A percentile compares a stretch with the other conserved stretches of the same genome.
Evolutionary conservation across 1,284 basidiomycete species (phyloP).

Genomic region (Papiliotrema nemorosa): DNA sequence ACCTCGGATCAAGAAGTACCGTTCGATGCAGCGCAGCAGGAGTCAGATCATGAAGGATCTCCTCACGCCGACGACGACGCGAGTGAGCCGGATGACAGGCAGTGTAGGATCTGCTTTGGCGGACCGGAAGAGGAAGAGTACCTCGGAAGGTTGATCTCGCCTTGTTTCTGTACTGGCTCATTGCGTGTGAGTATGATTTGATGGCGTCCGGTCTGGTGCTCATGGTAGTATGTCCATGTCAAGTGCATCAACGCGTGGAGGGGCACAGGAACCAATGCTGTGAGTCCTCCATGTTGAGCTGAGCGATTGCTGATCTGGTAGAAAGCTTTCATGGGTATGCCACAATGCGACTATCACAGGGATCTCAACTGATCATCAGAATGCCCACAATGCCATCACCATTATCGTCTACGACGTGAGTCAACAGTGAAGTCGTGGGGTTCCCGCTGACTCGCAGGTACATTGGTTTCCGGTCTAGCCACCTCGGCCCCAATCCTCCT

Average conservation of each 20-base stretch:
- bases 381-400: conserved; percentile 47
- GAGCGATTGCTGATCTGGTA: conserved; percentile 9
- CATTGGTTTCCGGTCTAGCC: conserved; percentile 41
- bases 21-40: too few species aligned
- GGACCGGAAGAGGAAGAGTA: conserved; percentile 40
- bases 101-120: conserved; percentile 46
- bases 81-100: conserved; percentile 27
- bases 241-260: conserved; percentile 47
- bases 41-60: too few species aligned
- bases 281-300: conserved; percentile 15
- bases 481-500: conserved; percentile 39
- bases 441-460: conserved; percentile 18
- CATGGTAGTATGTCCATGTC: conserved; percentile 38
- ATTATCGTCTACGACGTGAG: conserved; percentile 39
- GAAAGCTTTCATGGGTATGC: conserved; percentile 41
- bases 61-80: too few species aligned
- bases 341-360: neutral
- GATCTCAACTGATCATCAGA: conserved; percentile 21
- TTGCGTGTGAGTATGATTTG: conserved; percentile 39
- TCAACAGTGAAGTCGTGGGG: neutral
- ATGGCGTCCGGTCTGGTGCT: neutral
- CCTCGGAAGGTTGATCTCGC: conserved; percentile 43
- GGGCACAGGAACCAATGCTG: conserved; percentile 41
- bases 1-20: too few species aligned
- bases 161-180: conserved; percentile 46